Percentiles rank a stretch among this genome's conserved stretches.
Evolutionary conservation across 176 grass and related monocot species (phyloP).

Genomic region (Echinochloa phyllopogon): DNA sequence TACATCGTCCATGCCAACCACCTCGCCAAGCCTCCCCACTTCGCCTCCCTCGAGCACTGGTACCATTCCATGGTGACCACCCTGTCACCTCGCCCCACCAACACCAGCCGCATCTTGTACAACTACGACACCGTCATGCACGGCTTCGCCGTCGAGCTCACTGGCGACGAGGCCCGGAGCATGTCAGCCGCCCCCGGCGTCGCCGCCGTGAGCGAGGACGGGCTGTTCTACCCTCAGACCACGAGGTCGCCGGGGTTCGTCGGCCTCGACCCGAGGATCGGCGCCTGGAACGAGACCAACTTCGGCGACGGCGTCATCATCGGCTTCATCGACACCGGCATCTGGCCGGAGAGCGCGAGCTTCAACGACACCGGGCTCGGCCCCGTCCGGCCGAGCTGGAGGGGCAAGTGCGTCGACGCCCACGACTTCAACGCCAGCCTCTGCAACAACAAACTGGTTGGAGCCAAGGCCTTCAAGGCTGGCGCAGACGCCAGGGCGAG

Average conservation of each 20-base stretch:
- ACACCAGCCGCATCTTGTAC: neutral
- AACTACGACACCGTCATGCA: constrained; percentile 20
- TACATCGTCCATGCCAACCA: constrained; percentile 11
- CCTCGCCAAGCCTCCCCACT: neutral
- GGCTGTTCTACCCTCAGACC: neutral
- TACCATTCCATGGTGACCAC: neutral
- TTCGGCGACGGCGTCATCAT: constrained; percentile 35
- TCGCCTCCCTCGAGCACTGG: neutral
- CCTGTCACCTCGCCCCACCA: neutral
- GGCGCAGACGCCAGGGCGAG: neutral
- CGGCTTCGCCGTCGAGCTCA: constrained; percentile 34
- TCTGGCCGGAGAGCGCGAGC: constrained; percentile 20
- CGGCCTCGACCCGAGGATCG: neutral
- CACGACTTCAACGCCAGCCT: neutral
- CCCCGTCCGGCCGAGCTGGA: constrained; percentile 35
- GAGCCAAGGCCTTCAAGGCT: neutral
- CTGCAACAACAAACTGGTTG: constrained; percentile 49
- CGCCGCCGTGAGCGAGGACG: constrained; percentile 5
- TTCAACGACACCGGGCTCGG: constrained; percentile 31
- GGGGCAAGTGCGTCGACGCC: constrained; percentile 21
- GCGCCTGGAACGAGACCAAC: constrained; percentile 27
- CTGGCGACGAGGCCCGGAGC: constrained; percentile 4
- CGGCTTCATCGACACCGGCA: neutral
- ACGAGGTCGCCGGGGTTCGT: constrained; percentile 48
- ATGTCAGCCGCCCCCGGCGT: constrained; percentile 24